Percentiles rank a stretch among this genome's conserved stretches.
Conservation (phyloP, 257 asterid genomes). For the Linaria vulgaris region DNA sequence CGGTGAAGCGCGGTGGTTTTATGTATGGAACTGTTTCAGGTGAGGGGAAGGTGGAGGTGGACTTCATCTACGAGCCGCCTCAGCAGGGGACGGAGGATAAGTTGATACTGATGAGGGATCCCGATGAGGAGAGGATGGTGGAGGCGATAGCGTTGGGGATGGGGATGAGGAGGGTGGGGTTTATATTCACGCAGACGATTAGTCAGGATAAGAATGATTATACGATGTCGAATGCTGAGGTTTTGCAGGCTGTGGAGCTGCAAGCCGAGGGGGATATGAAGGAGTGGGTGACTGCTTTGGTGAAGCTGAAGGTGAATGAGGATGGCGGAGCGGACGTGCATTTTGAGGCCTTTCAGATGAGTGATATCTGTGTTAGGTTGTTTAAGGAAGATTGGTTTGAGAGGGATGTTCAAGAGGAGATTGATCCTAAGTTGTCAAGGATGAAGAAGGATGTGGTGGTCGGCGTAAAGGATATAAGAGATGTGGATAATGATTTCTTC, state of each 20-base stretch:
- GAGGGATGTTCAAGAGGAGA: slow-evolving; percentile 54
- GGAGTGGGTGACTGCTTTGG: slow-evolving; percentile 77
- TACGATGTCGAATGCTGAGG: slow-evolving; percentile 55
- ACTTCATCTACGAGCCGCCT: slow-evolving; percentile 70
- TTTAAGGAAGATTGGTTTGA: slow-evolving; percentile 75
- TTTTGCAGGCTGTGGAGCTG: slow-evolving; percentile 64
- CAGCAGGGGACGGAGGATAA: slow-evolving; percentile 62
- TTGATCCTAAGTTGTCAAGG: slow-evolving; percentile 63
- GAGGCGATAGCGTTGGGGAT: slow-evolving; percentile 63
- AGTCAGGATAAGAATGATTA: slow-evolving; percentile 58
- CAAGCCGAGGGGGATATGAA: slow-evolving; percentile 60
- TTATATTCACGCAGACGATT: slow-evolving; percentile 64
- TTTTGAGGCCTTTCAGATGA: slow-evolving; percentile 75
- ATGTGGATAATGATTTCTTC: slow-evolving; percentile 71
- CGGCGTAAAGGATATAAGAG: slow-evolving; percentile 64
- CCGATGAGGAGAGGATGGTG: slow-evolving; percentile 51
- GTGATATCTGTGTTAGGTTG: slow-evolving; percentile 60
- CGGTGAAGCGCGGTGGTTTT: slow-evolving; percentile 66
- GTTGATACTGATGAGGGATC: slow-evolving; percentile 49
- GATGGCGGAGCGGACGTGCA: slow-evolving; percentile 65
- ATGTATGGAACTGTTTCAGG: slow-evolving; percentile 63
- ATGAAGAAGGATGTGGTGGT: slow-evolving; percentile 72
- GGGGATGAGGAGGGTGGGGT: slow-evolving; percentile 68
- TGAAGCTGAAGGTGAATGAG: slow-evolving; percentile 78
- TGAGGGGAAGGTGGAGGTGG: slow-evolving; percentile 59